These are phyloP conservation scores for Quercus ilex DNA, from an alignment of 306 rosid species.

Conservation along the genomic window DNA sequence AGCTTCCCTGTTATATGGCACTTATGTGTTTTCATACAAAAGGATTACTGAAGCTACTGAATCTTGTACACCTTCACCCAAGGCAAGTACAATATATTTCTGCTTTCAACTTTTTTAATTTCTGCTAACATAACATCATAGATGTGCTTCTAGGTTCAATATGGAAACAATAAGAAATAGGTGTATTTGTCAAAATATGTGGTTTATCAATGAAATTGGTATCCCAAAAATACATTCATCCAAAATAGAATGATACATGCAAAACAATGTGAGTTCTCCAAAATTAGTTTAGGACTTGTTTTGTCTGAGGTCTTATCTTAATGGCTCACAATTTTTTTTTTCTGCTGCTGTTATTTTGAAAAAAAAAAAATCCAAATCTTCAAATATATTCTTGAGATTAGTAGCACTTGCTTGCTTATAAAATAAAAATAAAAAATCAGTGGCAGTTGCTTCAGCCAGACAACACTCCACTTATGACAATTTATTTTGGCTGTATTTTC, in stretches of 20 bases:
- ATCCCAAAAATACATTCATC: neutral
- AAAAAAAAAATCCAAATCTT: neutral
- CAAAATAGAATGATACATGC: neutral
- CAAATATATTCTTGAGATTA: neutral
- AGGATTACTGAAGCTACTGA: slow-evolving; percentile 66
- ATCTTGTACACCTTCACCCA: slow-evolving; percentile 53
- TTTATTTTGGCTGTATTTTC: neutral
- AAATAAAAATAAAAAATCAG: too few species aligned
- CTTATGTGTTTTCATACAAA: slow-evolving; percentile 62
- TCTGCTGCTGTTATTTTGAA: neutral
- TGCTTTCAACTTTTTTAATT: neutral
- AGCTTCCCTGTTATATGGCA: slow-evolving; percentile 52
- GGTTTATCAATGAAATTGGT: neutral
- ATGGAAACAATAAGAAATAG: neutral
- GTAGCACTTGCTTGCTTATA: neutral
- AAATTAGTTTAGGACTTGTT: neutral
- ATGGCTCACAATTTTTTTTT: neutral
- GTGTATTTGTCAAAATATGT: neutral
- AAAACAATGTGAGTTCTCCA: neutral
- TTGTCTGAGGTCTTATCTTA: neutral
- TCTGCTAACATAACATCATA: neutral
- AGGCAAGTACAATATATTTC: slow-evolving; percentile 48
- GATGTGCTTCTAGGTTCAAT: neutral
- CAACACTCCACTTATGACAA: neutral
- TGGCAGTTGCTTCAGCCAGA: neutral